Evolutionary conservation across 2,329 filamentous ascomycete genomes (phyloP), one percentile per base, ranked within the genome.

Genomic region (Scleromitrula shiraiana): DNA sequence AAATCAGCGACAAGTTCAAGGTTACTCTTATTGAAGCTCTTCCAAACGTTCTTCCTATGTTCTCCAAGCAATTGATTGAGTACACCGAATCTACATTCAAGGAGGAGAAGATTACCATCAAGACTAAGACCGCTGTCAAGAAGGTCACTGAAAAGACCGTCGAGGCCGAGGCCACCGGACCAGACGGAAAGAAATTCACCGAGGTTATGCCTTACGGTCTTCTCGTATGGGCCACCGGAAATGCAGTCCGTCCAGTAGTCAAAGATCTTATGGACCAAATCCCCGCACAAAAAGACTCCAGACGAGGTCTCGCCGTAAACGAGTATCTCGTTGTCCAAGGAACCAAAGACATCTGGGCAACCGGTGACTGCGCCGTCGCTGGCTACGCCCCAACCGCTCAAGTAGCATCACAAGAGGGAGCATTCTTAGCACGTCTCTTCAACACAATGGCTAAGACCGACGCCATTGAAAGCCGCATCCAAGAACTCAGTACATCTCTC

Each of bases 51-150:
- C 79, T 98, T 56, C 93, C 93, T 62, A 95, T 90, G 77, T 98
- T 98, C 78, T 95, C 88, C 67, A 97, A 97, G 79, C 89, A 95
- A 70, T 77, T 98, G 64, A 97, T 98, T 65, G 93, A 98, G 64
- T 98, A 98, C 77, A 98, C 93, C 60, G 93, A 98, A 73, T 91
- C 90, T 70, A 96, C 91, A 39, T 94, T 98, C 75, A 93, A 95
- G 72, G 93, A 98, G 74, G 93, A 98, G 71, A 90, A 89, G 65
- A 98, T 98, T 65, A 83, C 88, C 60, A 95, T 98, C 71, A 85
- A 88, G 70, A 95, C 93, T 61, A 97, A 97, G 80, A 97, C 93
- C 57, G 94, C 95, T 83, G 93, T 98, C 67, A 97, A 97, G 78
- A 90, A 85, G 53, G 93, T 98, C 51, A 95, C 88, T 26, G 84